Evolutionary conservation across 768 basidiomycete species (phyloP).

Genomic region (Phaffia tasmanica): DNA sequence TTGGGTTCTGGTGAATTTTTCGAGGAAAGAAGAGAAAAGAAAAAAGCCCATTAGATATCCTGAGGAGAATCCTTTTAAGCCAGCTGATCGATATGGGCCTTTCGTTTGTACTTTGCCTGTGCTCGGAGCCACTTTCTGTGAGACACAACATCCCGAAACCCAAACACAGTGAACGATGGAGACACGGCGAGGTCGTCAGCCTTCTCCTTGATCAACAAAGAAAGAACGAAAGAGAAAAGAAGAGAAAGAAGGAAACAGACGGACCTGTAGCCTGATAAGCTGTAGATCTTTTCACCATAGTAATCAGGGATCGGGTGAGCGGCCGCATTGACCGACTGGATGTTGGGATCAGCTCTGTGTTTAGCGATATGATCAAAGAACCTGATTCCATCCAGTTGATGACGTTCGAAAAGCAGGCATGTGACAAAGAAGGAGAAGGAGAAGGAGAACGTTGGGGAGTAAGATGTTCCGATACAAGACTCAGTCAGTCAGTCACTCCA

Average conservation of each 20-base stretch:
- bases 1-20: too few relatives aligned
- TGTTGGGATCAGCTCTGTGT: neutral
- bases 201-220: too few relatives aligned
- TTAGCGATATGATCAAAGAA: constrained; percentile 4
- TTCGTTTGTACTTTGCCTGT: constrained; percentile 7
- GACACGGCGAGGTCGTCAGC: too few relatives aligned
- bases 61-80: too few relatives aligned
- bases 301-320: constrained; percentile 5
- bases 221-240: too few relatives aligned
- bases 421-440: neutral
- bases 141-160: too few relatives aligned
- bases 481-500: neutral
- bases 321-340: constrained; percentile 3
- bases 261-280: constrained; percentile 1
- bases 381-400: neutral
- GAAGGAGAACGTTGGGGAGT: neutral
- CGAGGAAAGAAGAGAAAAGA: too few relatives aligned
- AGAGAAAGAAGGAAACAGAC: too few relatives aligned
- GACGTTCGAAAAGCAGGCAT: too few relatives aligned
- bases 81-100: too few relatives aligned
- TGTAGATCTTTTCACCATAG: constrained; percentile 10
- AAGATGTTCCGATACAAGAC: neutral
- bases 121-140: constrained; percentile 2
- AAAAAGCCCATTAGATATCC: too few relatives aligned
- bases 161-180: too few relatives aligned